Base-by-base conservation (phyloP, 2,329 filamentous ascomycete species). In the Colletotrichum zoysiae region DNA sequence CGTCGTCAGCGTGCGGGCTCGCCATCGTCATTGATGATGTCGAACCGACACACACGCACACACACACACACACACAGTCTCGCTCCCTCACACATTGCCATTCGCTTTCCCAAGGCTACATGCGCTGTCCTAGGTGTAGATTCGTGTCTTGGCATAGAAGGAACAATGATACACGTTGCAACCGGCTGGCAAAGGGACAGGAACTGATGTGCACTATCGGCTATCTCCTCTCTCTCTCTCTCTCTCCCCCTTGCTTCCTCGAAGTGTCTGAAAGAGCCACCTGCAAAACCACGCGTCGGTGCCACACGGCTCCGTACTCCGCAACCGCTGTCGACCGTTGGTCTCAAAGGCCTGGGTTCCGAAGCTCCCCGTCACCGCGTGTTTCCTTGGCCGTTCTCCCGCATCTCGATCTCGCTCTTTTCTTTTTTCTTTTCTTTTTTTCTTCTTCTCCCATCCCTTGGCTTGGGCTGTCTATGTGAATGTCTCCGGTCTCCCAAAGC, bases 271-370 rank as follows among this genome's bases (percentile, higher is more conserved):
- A 7, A 44, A 20, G 38, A 14, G 26, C 30, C 42, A 23, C 58
- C 8, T 26, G 56, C 38, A 26, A 59, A 40, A 44, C 38, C 23
- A 62, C 3, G 40, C 55, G 55, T 57, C 56, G 63, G 63, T 63
- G 67, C 67, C 56, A 60, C 67, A 61, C 64, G 56, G 48, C 56
- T 67, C 40, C 51, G 55, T n/a, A 26, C 33, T 16, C 38, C 30
- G 11, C 65, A 16, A 11, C 30, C 11, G 35, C 40, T 46, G 5
- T n/a, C 26, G 26, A 44, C 46, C 30, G 42, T 63, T 56, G 44
- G 46, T 40, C 38, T 51, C 59, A 51, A 14, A 40, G n/a, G 40
- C 11, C 30, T 18, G 55, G 46, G 46, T 38, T 30, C 30, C 42
- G 35, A 42, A 58, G 51, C 16, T 44, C 30, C 46, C 26, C 30